Evolutionary conservation across 139 green algal genomes (phyloP), one percentile per base, ranked within the genome.

Genomic region (Tetradesmus obliquus): DNA sequence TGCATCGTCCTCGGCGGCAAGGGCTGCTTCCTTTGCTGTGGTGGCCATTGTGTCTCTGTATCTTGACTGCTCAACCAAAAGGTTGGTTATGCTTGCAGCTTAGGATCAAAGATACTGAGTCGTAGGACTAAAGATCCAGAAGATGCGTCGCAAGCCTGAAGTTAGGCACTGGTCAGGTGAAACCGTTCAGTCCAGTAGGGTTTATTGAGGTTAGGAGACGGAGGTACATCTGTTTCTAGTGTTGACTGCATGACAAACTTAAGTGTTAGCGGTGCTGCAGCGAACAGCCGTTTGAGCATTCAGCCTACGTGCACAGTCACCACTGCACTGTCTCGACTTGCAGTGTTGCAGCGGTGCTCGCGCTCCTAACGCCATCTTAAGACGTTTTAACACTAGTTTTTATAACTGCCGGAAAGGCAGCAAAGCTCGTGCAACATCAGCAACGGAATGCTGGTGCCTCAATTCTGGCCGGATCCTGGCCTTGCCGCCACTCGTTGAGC

Each of bases 1-100:
- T 88, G n/a, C 17, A 17, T 91, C 53, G 5, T 55, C 76, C 51
- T 82, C 24, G 15, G 24, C 3, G n/a, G n/a, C 19, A 4, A 17
- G n/a, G 7, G 12, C 80, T 85, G 80, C 80, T 19, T 62, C 4
- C 51, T 85, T 45, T 22, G 66, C 57, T 79, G 57, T 19, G 12
- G 84, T 24, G 22, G 84, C 24, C 84, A 88, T 88, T 9, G n/a
- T 54, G 53, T 58, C 8, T 86, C 81, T 86, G 53, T 58, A 15
- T 58, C 53, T 55, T 60, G 45, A 22, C 6, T 69, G 19, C 13
- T 2, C 53, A 57, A 20, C 10, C 19, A n/a, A 5, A 66, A 45
- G 81, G 66, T 5, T 76, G 15, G 66, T 13, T 76, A 3, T 71
- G 57, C 60, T 71, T 71, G 19, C 9, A 4, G 15, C 7, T 20